phyloP scores from a whole-genome alignment of 441 rosid genomes.

The Erysimum pusillum region DNA sequence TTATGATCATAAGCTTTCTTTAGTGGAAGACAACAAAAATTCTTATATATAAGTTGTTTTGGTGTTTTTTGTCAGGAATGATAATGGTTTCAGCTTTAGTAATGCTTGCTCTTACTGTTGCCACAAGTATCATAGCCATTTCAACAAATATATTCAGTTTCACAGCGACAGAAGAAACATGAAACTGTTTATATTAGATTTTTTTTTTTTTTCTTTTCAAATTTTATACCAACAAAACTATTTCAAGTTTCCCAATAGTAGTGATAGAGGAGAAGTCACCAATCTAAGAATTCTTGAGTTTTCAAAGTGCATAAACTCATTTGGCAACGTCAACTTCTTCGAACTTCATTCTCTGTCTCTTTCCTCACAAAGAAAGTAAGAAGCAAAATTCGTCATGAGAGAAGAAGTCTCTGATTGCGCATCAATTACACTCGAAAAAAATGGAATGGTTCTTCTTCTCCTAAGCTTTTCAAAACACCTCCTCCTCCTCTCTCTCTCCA shows the following conservation, averaged over 20 bases:
- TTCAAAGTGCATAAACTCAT: background rate
- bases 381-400: slow-evolving; percentile 30
- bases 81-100: slow-evolving; percentile 62
- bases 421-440: slow-evolving; percentile 51
- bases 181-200: no score
- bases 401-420: slow-evolving; percentile 38
- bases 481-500: slow-evolving; percentile 65
- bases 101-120: slow-evolving; percentile 72
- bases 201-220: no score
- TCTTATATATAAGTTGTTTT: slow-evolving; percentile 17
- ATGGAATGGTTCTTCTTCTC: slow-evolving; percentile 87
- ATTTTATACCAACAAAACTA: no score
- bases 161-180: slow-evolving; percentile 31
- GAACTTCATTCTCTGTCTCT: background rate
- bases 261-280: no score
- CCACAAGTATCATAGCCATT: slow-evolving; percentile 79
- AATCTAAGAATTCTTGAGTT: no score
- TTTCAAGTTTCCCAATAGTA: no score
- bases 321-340: background rate
- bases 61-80: slow-evolving; percentile 60
- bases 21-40: no score
- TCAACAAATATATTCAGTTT: slow-evolving; percentile 61
- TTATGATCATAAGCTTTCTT: no score
- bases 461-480: slow-evolving; percentile 76
- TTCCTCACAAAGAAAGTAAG: background rate